These are phyloP conservation scores for Trichoderma brevicompactum DNA, from an alignment of 2,329 filamentous ascomycete species.

Conservation along the genomic window DNA sequence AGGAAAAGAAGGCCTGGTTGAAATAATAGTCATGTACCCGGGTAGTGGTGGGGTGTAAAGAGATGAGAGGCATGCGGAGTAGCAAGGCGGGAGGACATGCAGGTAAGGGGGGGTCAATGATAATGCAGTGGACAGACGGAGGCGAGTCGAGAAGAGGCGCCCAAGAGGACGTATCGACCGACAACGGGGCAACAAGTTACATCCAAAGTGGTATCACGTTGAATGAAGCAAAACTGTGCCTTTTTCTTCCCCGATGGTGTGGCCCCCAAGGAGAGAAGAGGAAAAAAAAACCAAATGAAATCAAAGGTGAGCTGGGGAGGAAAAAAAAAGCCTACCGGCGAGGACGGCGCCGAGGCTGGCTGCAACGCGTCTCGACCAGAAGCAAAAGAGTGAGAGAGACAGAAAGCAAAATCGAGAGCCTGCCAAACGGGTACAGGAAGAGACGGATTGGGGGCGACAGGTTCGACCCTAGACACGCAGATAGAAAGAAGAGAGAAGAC, in stretches of 20 bases:
- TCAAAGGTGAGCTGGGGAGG: constrained; percentile 3
- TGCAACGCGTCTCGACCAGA: constrained; percentile 22
- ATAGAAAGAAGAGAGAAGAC: constrained; percentile 22
- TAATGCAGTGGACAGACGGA: constrained; percentile 42
- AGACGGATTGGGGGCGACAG: constrained; percentile 18
- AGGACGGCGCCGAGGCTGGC: constrained; percentile 16
- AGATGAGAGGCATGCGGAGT: constrained; percentile 46
- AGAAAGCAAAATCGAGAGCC: background rate
- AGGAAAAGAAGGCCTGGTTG: constrained; percentile 37
- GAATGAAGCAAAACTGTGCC: constrained; percentile 34
- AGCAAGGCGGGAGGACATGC: constrained; percentile 53
- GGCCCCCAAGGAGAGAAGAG: background rate
- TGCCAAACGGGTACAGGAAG: background rate
- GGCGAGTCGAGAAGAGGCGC: constrained; percentile 40
- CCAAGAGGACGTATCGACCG: constrained; percentile 37
- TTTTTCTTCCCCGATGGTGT: background rate
- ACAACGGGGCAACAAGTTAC: constrained; percentile 42
- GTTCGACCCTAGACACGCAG: constrained; percentile 32
- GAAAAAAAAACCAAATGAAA: background rate
- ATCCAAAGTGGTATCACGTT: constrained; percentile 44
- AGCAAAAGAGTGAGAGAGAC: background rate
- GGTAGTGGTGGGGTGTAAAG: constrained; percentile 45
- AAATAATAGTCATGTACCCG: constrained; percentile 38
- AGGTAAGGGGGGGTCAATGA: constrained; percentile 47
- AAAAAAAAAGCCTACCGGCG: background rate